phyloP scores from a whole-genome alignment of 1,284 basidiomycete species.

The Xerocomus amazonicus region DNA sequence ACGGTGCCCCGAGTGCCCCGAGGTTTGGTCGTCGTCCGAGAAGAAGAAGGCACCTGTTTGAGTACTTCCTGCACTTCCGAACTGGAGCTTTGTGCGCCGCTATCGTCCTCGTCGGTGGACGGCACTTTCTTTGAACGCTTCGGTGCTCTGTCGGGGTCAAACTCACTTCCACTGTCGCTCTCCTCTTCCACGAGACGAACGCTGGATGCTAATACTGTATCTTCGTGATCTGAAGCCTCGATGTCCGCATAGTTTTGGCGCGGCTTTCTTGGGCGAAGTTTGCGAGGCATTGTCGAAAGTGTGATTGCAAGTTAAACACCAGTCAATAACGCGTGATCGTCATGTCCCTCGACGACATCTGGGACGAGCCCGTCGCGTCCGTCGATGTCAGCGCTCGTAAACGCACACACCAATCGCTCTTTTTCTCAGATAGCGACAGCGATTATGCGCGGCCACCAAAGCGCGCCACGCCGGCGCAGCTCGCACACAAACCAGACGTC shows the following conservation, averaged over 20 bases:
- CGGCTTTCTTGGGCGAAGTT: slow-evolving; percentile 35
- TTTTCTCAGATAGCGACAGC: slow-evolving; percentile 50
- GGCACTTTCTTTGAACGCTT: slow-evolving; percentile 4
- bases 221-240: slow-evolving; percentile 15
- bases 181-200: slow-evolving; percentile 22
- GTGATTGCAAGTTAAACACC: slow-evolving; percentile 19
- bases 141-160: slow-evolving; percentile 33
- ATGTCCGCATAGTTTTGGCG: slow-evolving; percentile 34
- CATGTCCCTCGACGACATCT: slow-evolving; percentile 43
- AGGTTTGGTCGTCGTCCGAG: neutral
- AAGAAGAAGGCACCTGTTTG: slow-evolving; percentile 4
- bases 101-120: slow-evolving; percentile 19
- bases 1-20: too few relatives aligned
- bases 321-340: slow-evolving; percentile 27
- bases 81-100: slow-evolving; percentile 16
- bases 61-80: slow-evolving; percentile 5
- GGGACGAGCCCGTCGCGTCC: slow-evolving; percentile 39
- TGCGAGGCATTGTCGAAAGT: slow-evolving; percentile 29
- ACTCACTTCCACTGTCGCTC: slow-evolving; percentile 40
- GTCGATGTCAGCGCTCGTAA: slow-evolving; percentile 24
- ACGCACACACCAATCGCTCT: slow-evolving; percentile 42
- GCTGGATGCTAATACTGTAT: slow-evolving; percentile 20
- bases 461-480: slow-evolving; percentile 17
- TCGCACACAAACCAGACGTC: slow-evolving; percentile 40
- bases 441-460: slow-evolving; percentile 28